Base-by-base conservation (phyloP, 108 stramenopile genomes). In the Schizochytrium sp. region DNA sequence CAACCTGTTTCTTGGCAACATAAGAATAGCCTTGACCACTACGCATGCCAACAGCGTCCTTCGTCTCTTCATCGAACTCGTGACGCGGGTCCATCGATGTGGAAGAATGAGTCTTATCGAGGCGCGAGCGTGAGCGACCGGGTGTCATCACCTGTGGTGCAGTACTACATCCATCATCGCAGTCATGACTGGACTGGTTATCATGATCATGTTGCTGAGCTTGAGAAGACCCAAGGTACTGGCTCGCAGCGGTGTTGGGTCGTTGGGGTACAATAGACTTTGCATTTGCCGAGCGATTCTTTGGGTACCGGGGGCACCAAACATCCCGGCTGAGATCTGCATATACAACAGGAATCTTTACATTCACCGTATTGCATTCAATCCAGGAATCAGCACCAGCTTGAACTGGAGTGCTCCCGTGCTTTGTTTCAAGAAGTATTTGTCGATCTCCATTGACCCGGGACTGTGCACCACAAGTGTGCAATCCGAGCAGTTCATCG, bases 341-440 rank as follows among this genome's bases (percentile, higher is more conserved):
- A 53, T 83, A 83, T 53, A 83, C 76, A 10, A 83, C 53, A 5
- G 76, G 76, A 10, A 83, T n/a, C 76, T 83, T 83, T 47, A 83
- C 76, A 5, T 83, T 17, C 15, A 83, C 76, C 5, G 55, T 28
- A 40, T 83, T 83, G 53, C 76, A 83, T 1, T 83, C 76, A 2
- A 83, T 83, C 76, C 47, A 49, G 1, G 76, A 83, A 13, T 83
- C 76, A 2, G 47, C 38, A 5, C 76, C 76, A 5, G 50, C 47
- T 38, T 55, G 47, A 10, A 83, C 76, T n/a, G 76, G 45, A 40
- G 38, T 17, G 50, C 50, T 83, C 1, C 47, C 53, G 40, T 83
- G 76, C 76, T 49, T 55, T n/a, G 55, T 38, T 42, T 83, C 76
- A 8, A 83, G 47, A 2, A 83, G 76, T 2, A 83, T 17, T 42